phyloP scores from a whole-genome alignment of 768 basidiomycete genomes.

The Stropharia rugosoannulata region DNA sequence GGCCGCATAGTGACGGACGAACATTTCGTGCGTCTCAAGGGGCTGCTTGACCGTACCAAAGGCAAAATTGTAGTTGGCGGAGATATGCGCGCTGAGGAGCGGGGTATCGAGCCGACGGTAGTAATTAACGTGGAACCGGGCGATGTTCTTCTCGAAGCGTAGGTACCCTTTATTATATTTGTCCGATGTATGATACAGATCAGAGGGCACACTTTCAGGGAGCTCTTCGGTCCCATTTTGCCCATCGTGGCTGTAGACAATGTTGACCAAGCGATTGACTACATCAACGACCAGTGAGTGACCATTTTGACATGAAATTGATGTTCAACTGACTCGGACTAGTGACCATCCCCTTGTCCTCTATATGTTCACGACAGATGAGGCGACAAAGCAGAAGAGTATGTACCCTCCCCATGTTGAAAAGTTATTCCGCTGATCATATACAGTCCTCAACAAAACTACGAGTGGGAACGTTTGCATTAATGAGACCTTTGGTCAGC shows the following conservation, averaged over 20 bases:
- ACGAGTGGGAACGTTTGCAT: conserved; percentile 55
- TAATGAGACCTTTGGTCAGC: conserved; percentile 61
- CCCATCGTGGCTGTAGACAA: conserved; percentile 59
- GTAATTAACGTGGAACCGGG: conserved; percentile 49
- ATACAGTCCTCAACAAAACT: conserved; percentile 52
- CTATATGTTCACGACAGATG: conserved; percentile 60
- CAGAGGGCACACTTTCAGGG: conserved; percentile 36
- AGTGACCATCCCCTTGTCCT: conserved; percentile 62
- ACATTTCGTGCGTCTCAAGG: conserved; percentile 54
- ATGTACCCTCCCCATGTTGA: conserved; percentile 6
- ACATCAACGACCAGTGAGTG: conserved; percentile 50
- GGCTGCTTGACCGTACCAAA: conserved; percentile 50
- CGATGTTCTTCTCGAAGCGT: conserved; percentile 58
- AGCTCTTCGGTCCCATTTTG: conserved; percentile 73
- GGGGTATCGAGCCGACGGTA: conserved; percentile 59
- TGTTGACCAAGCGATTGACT: conserved; percentile 54
- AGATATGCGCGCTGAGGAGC: conserved; percentile 25
- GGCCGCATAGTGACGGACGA: conserved; percentile 51
- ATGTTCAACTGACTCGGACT: neutral
- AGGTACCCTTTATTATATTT: conserved; percentile 33
- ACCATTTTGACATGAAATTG: neutral
- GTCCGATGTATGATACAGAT: neutral
- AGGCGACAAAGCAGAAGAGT: conserved; percentile 38
- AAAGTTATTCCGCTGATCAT: neutral
- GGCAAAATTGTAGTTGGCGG: conserved; percentile 56